A percentile compares a stretch with the other conserved stretches of the same genome.
These are phyloP conservation scores for Arachis stenosperma DNA, from an alignment of 306 rosid species.

Conservation along the genomic window DNA sequence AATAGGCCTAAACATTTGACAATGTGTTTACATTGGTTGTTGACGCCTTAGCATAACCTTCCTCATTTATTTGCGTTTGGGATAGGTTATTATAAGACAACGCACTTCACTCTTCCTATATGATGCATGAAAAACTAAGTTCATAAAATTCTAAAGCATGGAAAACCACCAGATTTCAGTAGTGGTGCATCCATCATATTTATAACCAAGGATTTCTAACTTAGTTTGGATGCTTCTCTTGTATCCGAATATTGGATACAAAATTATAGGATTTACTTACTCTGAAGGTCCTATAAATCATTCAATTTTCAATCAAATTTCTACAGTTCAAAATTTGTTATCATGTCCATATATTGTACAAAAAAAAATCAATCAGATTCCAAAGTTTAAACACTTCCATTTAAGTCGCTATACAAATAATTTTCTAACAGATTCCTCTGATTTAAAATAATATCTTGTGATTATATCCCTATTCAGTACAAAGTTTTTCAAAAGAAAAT, in stretches of 20 bases:
- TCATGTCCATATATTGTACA: too few species aligned
- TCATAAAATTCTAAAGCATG: constrained; percentile 13
- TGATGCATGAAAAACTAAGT: constrained; percentile 1
- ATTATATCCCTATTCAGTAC: too few species aligned
- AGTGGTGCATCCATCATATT: constrained; percentile 6
- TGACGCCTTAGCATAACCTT: not conserved
- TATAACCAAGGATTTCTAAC: constrained; percentile 8
- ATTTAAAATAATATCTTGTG: too few species aligned
- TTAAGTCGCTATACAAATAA: too few species aligned
- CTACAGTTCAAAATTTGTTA: too few species aligned
- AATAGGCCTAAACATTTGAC: not conserved
- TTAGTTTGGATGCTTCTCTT: constrained; percentile 6
- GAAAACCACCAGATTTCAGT: constrained; percentile 20
- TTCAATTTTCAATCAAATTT: too few species aligned
- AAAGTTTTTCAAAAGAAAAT: constrained; percentile 7
- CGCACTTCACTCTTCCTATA: not conserved
- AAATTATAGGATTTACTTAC: not conserved
- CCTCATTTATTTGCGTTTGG: not conserved
- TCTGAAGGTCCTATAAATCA: too few species aligned
- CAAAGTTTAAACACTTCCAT: too few species aligned
- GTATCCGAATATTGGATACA: constrained; percentile 14
- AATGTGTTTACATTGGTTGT: not conserved
- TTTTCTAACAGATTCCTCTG: too few species aligned
- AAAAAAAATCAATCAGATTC: too few species aligned
- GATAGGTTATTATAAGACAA: not conserved